A percentile compares a stretch with the other conserved stretches of the same genome.
Conservation (phyloP, 2,329 filamentous ascomycete species). For the Coleophoma eucalyptorum region DNA sequence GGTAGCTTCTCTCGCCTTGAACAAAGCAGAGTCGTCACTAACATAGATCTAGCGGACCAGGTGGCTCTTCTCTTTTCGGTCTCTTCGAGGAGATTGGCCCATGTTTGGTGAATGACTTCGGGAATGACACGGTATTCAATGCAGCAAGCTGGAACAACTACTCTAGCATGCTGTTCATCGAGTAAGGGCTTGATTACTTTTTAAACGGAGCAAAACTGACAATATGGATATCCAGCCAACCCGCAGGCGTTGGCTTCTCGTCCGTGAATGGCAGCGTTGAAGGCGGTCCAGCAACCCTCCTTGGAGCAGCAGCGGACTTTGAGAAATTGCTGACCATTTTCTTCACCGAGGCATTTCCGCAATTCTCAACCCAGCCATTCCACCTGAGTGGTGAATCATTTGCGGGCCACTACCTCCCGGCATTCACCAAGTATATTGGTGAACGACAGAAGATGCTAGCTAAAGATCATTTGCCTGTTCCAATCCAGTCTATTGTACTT, state of each 20-base stretch:
- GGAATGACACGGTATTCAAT: conserved; percentile 10
- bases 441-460: conserved; percentile 7
- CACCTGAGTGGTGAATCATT: conserved; percentile 18
- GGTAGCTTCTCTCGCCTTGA: neutral
- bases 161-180: conserved; percentile 14
- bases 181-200: conserved; percentile 3
- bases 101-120: conserved; percentile 6
- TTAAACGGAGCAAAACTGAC: neutral
- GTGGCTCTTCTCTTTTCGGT: conserved; percentile 5
- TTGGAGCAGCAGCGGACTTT: conserved; percentile 12
- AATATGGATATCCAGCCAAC: neutral
- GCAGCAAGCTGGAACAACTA: conserved; percentile 15
- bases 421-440: conserved; percentile 9
- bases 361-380: conserved; percentile 9
- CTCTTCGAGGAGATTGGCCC: conserved; percentile 16
- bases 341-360: conserved; percentile 12
- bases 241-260: conserved; percentile 5
- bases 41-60: neutral
- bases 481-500: conserved; percentile 12
- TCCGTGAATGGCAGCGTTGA: conserved; percentile 5
- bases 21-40: neutral
- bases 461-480: conserved; percentile 3
- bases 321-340: conserved; percentile 15
- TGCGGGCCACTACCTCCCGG: conserved; percentile 16
- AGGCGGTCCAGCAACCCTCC: conserved; percentile 9